A percentile compares a stretch with the other conserved stretches of the same genome.
Conservation (phyloP, 129 eudicot species). For the Centrapalus pauciflorus region DNA sequence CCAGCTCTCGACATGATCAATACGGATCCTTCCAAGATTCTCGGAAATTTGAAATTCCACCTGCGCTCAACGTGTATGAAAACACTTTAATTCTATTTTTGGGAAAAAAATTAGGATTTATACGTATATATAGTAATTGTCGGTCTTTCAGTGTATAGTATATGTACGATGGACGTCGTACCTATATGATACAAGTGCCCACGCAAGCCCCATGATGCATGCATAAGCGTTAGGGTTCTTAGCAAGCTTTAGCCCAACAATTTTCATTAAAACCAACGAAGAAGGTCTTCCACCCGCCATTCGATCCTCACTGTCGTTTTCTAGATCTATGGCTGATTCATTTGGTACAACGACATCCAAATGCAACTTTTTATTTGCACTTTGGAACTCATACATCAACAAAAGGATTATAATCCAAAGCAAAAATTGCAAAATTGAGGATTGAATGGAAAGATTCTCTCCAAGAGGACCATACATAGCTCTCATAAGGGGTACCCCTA, state of each 20-base stretch:
- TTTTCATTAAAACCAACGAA: constrained; percentile 22
- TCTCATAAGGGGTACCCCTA: constrained; percentile 41
- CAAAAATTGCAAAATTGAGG: constrained; percentile 31
- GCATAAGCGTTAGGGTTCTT: constrained; percentile 48
- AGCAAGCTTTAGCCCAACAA: constrained; percentile 33
- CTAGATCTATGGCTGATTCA: too few relatives aligned
- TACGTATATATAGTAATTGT: too few relatives aligned
- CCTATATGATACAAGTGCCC: constrained; percentile 45
- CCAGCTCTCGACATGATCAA: constrained; percentile 54
- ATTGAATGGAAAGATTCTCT: constrained; percentile 35
- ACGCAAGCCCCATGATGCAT: constrained; percentile 34
- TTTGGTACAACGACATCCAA: constrained; percentile 31
- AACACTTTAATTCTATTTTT: too few relatives aligned
- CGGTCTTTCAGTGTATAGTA: too few relatives aligned
- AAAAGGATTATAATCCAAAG: constrained; percentile 32
- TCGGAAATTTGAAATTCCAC: constrained; percentile 49
- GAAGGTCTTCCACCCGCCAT: neutral
- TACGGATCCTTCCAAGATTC: constrained; percentile 40
- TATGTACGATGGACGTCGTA: too few relatives aligned
- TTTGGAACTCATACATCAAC: constrained; percentile 36
- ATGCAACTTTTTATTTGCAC: constrained; percentile 4
- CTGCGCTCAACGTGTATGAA: constrained; percentile 5
- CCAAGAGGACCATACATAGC: constrained; percentile 44
- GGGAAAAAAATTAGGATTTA: too few relatives aligned
- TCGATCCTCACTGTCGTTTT: neutral